Conservation (phyloP, 495 filamentous ascomycete species). For the Platismatia glauca region DNA sequence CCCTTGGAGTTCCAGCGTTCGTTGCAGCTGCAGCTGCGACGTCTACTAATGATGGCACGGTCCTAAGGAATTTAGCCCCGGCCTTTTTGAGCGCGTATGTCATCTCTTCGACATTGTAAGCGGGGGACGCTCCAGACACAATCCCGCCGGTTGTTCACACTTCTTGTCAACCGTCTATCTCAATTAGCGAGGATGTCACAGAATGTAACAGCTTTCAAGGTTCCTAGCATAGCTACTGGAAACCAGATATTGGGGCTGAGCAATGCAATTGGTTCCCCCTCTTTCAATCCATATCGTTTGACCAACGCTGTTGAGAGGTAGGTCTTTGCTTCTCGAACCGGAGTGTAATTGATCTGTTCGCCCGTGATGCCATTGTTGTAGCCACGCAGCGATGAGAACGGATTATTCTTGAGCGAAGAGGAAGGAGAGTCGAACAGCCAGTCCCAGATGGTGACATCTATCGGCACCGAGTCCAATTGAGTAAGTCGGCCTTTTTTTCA, state of each 20-base stretch:
- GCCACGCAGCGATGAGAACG: slow-evolving; percentile 35
- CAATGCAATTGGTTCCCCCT: slow-evolving; percentile 43
- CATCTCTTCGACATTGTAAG: slow-evolving; percentile 56
- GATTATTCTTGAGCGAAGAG: slow-evolving; percentile 34
- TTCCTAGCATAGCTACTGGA: slow-evolving; percentile 49
- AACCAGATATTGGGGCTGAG: slow-evolving; percentile 54
- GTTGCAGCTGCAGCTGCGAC: slow-evolving; percentile 44
- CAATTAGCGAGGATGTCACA: background rate
- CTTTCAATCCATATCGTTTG: slow-evolving; percentile 39
- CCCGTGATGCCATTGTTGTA: slow-evolving; percentile 49
- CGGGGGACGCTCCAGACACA: slow-evolving; percentile 48
- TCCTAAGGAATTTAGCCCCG: slow-evolving; percentile 48
- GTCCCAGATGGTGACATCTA: slow-evolving; percentile 46
- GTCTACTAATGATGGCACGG: slow-evolving; percentile 38
- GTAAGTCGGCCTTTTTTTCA: background rate
- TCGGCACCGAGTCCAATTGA: slow-evolving; percentile 37
- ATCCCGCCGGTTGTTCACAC: slow-evolving; percentile 32
- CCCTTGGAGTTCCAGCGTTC: slow-evolving; percentile 41
- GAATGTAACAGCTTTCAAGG: slow-evolving; percentile 32
- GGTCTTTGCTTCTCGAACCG: slow-evolving; percentile 43
- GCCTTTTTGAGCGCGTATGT: slow-evolving; percentile 47
- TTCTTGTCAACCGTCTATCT: background rate
- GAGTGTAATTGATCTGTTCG: slow-evolving; percentile 43
- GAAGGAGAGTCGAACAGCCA: slow-evolving; percentile 50
- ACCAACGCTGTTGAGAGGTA: slow-evolving; percentile 49